Conservation (phyloP, 2,329 filamentous ascomycete genomes). For the Leptographium procerum region DNA sequence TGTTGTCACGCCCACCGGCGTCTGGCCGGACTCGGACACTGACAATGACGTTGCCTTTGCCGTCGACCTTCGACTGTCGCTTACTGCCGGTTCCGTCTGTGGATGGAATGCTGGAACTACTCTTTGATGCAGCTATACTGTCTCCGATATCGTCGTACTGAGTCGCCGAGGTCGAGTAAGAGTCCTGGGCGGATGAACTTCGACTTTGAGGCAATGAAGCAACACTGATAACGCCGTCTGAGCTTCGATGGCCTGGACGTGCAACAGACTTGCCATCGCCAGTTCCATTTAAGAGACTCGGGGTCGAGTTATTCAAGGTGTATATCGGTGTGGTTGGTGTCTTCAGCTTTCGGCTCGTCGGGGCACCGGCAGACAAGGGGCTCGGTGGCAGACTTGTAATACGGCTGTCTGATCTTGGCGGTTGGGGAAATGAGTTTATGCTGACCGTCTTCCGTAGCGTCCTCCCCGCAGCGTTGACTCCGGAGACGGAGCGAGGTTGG, state of each 20-base stretch:
- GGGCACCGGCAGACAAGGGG: constrained; percentile 42
- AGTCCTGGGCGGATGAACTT: constrained; percentile 85
- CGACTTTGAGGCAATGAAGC: constrained; percentile 79
- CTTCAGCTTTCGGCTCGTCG: constrained; percentile 40
- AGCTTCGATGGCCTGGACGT: constrained; percentile 51
- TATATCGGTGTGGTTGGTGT: constrained; percentile 43
- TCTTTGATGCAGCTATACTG: constrained; percentile 21
- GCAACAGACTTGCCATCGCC: constrained; percentile 66
- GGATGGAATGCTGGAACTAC: constrained; percentile 14
- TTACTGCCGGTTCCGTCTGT: constrained; percentile 23
- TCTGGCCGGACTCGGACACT: constrained; percentile 91
- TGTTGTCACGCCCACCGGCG: constrained; percentile 48
- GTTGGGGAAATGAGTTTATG: constrained; percentile 88
- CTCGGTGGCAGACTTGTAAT: constrained; percentile 51
- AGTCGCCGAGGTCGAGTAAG: constrained; percentile 81
- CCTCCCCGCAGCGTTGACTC: constrained; percentile 50
- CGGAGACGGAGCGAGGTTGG: constrained; percentile 45
- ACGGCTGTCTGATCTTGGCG: constrained; percentile 56
- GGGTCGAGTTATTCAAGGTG: constrained; percentile 41
- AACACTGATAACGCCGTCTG: constrained; percentile 64
- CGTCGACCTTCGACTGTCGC: constrained; percentile 49
- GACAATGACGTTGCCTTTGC: constrained; percentile 89
- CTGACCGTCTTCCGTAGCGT: constrained; percentile 78
- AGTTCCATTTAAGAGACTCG: constrained; percentile 69
- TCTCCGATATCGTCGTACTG: constrained; percentile 75